phyloP scores from a whole-genome alignment of 2,329 filamentous ascomycete species.

The Diaporthe vaccinii region DNA sequence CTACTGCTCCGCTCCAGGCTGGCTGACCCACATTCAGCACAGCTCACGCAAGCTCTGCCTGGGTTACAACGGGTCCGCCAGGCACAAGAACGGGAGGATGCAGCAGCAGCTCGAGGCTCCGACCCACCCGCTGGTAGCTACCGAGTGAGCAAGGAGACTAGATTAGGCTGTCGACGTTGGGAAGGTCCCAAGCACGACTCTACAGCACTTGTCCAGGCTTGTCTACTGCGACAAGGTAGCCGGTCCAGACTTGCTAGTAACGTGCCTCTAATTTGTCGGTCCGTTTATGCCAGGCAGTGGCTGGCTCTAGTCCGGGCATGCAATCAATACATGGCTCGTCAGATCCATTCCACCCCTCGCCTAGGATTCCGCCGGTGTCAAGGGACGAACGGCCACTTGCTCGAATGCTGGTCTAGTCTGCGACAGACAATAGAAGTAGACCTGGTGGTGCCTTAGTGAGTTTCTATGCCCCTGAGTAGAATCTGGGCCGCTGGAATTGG shows the following conservation, averaged over 20 bases:
- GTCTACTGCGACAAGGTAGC: slow-evolving; percentile 24
- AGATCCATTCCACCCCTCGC: slow-evolving; percentile 35
- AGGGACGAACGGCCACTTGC: slow-evolving; percentile 37
- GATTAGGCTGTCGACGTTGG: slow-evolving; percentile 21
- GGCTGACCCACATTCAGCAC: slow-evolving; percentile 22
- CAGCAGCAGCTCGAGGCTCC: slow-evolving; percentile 29
- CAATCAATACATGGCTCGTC: slow-evolving; percentile 34
- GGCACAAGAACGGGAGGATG: slow-evolving; percentile 28
- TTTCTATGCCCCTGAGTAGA: slow-evolving; percentile 4
- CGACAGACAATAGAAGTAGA: slow-evolving; percentile 11
- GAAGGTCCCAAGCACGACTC: slow-evolving; percentile 1
- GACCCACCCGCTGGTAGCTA: slow-evolving; percentile 27
- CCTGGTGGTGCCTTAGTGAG: background rate
- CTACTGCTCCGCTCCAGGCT: slow-evolving; percentile 25
- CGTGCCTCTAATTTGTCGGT: slow-evolving; percentile 17
- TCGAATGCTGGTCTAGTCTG: slow-evolving; percentile 22
- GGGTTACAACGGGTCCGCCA: slow-evolving; percentile 28
- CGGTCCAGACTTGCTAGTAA: slow-evolving; percentile 11
- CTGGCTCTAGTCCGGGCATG: slow-evolving; percentile 33
- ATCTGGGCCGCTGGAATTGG: background rate
- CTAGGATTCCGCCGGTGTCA: slow-evolving; percentile 36
- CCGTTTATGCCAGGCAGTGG: slow-evolving; percentile 35
- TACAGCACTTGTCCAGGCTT: background rate
- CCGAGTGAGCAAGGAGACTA: background rate
- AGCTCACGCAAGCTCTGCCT: slow-evolving; percentile 36